Conservation (phyloP, 1,284 basidiomycete species). For the Irpex sp. region DNA sequence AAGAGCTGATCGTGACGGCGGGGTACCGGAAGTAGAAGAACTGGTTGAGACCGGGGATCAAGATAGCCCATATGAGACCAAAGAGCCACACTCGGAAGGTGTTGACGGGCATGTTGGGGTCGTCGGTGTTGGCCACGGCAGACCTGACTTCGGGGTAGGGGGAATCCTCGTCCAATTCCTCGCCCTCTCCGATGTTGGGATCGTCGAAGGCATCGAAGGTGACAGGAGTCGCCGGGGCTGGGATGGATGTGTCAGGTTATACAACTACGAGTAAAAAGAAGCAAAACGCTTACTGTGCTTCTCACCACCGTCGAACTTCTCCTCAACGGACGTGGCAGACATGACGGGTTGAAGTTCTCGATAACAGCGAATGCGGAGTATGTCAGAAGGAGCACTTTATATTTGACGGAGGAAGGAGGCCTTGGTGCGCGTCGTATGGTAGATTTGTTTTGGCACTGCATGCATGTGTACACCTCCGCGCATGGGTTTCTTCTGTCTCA, state of each 20-base stretch:
- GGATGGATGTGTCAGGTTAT: too few relatives aligned
- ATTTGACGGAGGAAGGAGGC: not conserved
- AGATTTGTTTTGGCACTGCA: too few relatives aligned
- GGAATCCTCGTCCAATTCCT: constrained; percentile 38
- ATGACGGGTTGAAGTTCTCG: not conserved
- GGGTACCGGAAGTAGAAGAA: constrained; percentile 72
- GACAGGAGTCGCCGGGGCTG: too few relatives aligned
- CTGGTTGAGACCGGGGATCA: constrained; percentile 61
- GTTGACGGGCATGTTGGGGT: constrained; percentile 46
- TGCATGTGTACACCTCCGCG: too few relatives aligned
- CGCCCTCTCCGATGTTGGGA: constrained; percentile 5
- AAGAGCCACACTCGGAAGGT: constrained; percentile 59
- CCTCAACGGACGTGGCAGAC: not conserved
- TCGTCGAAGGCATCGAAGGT: constrained; percentile 9
- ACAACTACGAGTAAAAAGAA: not conserved
- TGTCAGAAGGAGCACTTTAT: not conserved
- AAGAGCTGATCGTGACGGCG: constrained; percentile 39
- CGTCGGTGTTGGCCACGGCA: constrained; percentile 54
- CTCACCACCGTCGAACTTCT: not conserved
- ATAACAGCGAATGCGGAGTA: not conserved
- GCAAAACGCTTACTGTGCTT: not conserved
- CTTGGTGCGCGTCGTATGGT: not conserved
- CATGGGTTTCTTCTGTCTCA: too few relatives aligned
- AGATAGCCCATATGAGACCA: constrained; percentile 52
- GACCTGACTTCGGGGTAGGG: constrained; percentile 63